Base-by-base conservation (phyloP, 2,329 filamentous ascomycete genomes). In the Diaporthe destruens region DNA sequence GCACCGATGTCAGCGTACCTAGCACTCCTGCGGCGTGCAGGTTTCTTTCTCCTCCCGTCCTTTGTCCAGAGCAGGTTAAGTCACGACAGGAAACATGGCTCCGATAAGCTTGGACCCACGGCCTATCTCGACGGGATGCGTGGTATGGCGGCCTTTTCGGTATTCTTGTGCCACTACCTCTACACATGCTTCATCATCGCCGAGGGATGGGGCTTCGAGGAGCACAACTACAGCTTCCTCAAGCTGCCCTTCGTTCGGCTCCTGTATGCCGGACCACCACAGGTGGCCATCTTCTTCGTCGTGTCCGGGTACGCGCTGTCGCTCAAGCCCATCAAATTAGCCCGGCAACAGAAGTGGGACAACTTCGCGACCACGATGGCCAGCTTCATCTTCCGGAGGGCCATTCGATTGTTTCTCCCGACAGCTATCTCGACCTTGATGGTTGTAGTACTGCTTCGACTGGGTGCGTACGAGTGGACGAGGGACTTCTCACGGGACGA, bases 231-330 rank as follows among this genome's bases (percentile, higher is more conserved):
- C 76, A 77, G 85, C 71, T 72, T 87, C 59, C 81, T 88, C 75
- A 86, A 87, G 76, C 82, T 90, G 1, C 88, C 88, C 9, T 84
- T 90, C 73, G 70, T 90, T 23, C 83, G 88, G 18, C 81, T 90
- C 5, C 82, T 87, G 72, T 90, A 86, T 77, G 86, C 86, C 67
- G 88, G 88, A 0, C 87, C 87, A 3, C 85, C 87, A 0, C 88
- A 88, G 76, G 89, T 91, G 51, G 87, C 86, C 79, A 80, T 90
- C 75, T 91, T 91, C 82, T 91, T 90, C 77, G 86, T 90, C 76
- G 87, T 91, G 56, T 89, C 88, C 0, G 89, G 89, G 25, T 91
- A 90, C 79, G 90, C 88, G 3, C 82, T 92, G 16, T 87, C 86
- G 39, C 85, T 90, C 71, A 84, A 84, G 57, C 86, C 87, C 1